A percentile compares a stretch with the other conserved stretches of the same genome.
phyloP scores from a whole-genome alignment of 768 basidiomycete species.

The Naganishia antarctica region DNA sequence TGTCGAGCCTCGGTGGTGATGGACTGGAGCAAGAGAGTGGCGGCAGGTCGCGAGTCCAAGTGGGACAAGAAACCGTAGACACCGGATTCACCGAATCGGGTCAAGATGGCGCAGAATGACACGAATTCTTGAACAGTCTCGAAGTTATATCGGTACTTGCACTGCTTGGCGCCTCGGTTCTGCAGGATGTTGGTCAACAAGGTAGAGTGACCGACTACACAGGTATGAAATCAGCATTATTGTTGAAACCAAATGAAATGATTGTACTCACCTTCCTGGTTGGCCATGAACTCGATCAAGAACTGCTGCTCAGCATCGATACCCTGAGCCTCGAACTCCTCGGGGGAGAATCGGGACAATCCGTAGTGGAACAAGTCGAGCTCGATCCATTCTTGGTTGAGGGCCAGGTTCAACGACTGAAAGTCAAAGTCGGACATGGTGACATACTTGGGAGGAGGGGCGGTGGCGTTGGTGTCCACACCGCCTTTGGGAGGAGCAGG shows the following conservation, averaged over 20 bases:
- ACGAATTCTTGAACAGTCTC: conserved; percentile 59
- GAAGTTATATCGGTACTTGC: conserved; percentile 59
- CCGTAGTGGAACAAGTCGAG: conserved; percentile 60
- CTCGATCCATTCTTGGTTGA: conserved; percentile 55
- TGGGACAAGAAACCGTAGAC: conserved; percentile 64
- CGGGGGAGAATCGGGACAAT: conserved; percentile 55
- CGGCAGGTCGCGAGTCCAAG: conserved; percentile 58
- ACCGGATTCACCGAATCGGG: conserved; percentile 59
- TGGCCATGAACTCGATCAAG: conserved; percentile 61
- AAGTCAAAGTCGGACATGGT: conserved; percentile 52
- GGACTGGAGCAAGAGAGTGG: conserved; percentile 56
- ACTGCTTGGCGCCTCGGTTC: conserved; percentile 49
- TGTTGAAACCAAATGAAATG: not conserved
- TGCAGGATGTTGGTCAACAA: conserved; percentile 57
- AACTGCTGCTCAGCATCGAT: conserved; percentile 57
- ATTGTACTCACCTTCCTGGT: conserved; percentile 32
- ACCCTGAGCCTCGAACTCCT: conserved; percentile 59
- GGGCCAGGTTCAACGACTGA: conserved; percentile 57
- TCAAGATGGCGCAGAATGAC: conserved; percentile 55
- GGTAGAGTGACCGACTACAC: conserved; percentile 61
- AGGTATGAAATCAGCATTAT: conserved; percentile 29
- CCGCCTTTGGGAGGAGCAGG: conserved; percentile 39
- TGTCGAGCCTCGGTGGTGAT: conserved; percentile 64
- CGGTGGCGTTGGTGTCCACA: conserved; percentile 44
- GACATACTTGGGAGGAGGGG: conserved; percentile 44